Percentiles rank a stretch among this genome's conserved stretches.
These are phyloP conservation scores for Symbiodinium pilosum DNA, from an alignment of 73 alveolate genomes.

Conservation along the genomic window DNA sequence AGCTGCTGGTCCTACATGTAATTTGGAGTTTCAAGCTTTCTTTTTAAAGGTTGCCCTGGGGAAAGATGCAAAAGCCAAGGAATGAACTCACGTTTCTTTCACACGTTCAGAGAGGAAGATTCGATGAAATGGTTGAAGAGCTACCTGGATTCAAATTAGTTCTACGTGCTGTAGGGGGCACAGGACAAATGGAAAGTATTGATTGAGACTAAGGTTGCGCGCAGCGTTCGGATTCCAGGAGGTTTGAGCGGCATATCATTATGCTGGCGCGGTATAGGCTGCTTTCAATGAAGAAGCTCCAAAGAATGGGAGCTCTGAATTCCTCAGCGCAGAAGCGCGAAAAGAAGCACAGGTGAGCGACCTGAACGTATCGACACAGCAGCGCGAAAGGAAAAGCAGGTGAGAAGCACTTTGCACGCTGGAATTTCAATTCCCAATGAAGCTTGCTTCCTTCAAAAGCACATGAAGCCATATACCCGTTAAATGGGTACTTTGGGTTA, in stretches of 20 bases:
- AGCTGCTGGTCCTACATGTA: not conserved
- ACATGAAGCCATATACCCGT: too few relatives aligned
- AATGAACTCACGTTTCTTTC: not conserved
- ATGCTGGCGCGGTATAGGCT: not conserved
- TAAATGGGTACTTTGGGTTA: too few relatives aligned
- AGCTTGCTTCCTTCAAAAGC: too few relatives aligned
- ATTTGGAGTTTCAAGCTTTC: too few relatives aligned
- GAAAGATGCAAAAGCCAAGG: not conserved
- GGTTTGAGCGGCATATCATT: not conserved
- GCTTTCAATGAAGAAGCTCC: not conserved
- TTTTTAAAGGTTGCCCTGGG: too few relatives aligned
- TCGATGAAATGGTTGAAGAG: not conserved
- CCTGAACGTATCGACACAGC: too few relatives aligned
- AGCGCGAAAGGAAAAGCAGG: too few relatives aligned
- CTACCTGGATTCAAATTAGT: not conserved
- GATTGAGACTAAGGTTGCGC: not conserved
- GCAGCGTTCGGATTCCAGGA: not conserved
- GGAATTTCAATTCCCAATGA: too few relatives aligned
- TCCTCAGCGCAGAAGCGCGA: not conserved
- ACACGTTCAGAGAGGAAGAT: not conserved
- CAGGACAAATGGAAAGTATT: too few relatives aligned
- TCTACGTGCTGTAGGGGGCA: too few relatives aligned
- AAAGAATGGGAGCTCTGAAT: not conserved
- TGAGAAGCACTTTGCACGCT: too few relatives aligned
- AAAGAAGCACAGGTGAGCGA: too few relatives aligned